Conservation (phyloP, 495 filamentous ascomycete species). For the Glonium stellatum region DNA sequence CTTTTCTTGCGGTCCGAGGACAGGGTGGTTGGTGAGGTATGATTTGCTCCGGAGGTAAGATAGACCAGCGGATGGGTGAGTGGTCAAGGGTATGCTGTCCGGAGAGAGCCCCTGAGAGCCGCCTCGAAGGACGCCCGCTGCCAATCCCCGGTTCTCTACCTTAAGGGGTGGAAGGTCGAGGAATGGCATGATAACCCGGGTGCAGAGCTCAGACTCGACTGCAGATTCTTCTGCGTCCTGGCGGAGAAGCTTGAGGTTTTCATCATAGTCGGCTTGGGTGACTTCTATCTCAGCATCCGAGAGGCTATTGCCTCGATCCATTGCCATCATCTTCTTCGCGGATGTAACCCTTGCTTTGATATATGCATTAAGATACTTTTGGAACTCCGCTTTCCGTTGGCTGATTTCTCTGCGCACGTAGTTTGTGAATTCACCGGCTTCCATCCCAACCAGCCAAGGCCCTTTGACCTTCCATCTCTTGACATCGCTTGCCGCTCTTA, state of each 20-base stretch:
- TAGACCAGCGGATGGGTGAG: slow-evolving; percentile 86
- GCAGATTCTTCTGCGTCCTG: slow-evolving; percentile 14
- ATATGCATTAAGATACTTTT: slow-evolving; percentile 47
- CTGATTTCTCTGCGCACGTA: slow-evolving; percentile 56
- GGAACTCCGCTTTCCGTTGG: slow-evolving; percentile 42
- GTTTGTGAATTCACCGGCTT: slow-evolving; percentile 59
- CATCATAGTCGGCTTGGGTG: slow-evolving; percentile 17
- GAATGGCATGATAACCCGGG: slow-evolving; percentile 45
- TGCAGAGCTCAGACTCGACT: slow-evolving; percentile 38
- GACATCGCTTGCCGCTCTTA: slow-evolving; percentile 20
- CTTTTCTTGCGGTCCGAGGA: slow-evolving; percentile 65
- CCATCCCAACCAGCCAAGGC: slow-evolving; percentile 75
- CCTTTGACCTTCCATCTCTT: slow-evolving; percentile 64
- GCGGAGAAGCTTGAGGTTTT: slow-evolving; percentile 17
- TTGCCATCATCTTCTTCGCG: background rate
- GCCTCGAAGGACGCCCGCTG: background rate
- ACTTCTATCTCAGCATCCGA: slow-evolving; percentile 20
- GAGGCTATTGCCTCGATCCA: background rate
- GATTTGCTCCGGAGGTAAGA: slow-evolving; percentile 71
- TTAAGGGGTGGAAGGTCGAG: slow-evolving; percentile 43
- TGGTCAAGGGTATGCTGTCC: slow-evolving; percentile 47
- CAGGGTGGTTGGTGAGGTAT: slow-evolving; percentile 68
- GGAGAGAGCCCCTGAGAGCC: slow-evolving; percentile 1
- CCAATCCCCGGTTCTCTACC: slow-evolving; percentile 3
- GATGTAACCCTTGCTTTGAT: slow-evolving; percentile 28